Conservation (phyloP, 257 asterid species). For the Oldenlandia corymbosa region DNA sequence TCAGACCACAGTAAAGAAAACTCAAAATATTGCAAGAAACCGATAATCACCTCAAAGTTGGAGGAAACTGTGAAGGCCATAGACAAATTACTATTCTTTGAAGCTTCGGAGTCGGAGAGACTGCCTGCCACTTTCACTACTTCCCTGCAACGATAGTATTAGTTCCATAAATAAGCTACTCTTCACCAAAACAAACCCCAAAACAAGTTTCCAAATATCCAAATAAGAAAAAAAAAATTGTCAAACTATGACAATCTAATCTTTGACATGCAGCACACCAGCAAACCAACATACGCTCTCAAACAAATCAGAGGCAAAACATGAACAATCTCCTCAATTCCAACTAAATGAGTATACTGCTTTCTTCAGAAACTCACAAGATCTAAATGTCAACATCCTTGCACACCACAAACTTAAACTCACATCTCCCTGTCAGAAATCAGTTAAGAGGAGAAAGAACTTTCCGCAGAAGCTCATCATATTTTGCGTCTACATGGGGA, state of each 20-base stretch:
- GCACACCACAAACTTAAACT: neutral
- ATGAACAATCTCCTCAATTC: neutral
- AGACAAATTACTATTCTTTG: conserved; percentile 44
- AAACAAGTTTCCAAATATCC: neutral
- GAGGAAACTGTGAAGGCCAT: conserved; percentile 79
- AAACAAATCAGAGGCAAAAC: neutral
- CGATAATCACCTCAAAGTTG: conserved; percentile 72
- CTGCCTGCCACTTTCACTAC: conserved; percentile 51
- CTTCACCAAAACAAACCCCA: neutral
- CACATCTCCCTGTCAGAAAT: neutral
- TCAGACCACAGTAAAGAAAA: conserved; percentile 18
- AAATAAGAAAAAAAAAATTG: too few species aligned
- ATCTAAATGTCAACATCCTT: neutral
- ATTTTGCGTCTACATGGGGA: neutral
- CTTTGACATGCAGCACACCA: neutral
- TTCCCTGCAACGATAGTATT: conserved; percentile 52
- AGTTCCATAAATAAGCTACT: neutral
- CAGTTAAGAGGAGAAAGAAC: neutral
- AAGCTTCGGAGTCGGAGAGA: conserved; percentile 57
- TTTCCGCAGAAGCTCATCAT: neutral
- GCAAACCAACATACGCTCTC: neutral
- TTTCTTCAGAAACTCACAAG: neutral
- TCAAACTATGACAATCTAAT: neutral
- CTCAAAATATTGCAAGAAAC: neutral
- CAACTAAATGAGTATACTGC: neutral